A percentile compares a stretch with the other conserved stretches of the same genome.
These are phyloP conservation scores for Pseudogymnoascus sp. DNA, from an alignment of 2,329 filamentous ascomycete species.

Conservation along the genomic window DNA sequence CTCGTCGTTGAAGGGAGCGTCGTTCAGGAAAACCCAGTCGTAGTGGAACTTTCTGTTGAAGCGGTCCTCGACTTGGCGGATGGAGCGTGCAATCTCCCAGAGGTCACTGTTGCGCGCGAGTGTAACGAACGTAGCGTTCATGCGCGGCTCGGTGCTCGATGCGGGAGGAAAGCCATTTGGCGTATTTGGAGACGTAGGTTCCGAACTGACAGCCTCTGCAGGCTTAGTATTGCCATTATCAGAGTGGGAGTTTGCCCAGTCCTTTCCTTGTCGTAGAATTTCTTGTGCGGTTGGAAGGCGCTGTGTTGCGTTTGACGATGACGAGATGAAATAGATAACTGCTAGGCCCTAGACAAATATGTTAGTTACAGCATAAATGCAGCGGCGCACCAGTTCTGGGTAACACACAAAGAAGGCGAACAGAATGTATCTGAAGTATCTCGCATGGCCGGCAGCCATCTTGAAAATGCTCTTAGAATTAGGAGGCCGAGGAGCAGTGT, in stretches of 20 bases:
- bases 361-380: slow-evolving; percentile 3
- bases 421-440: slow-evolving; percentile 71
- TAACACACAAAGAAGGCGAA: slow-evolving; percentile 74
- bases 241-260: slow-evolving; percentile 16
- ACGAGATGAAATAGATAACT: slow-evolving; percentile 77
- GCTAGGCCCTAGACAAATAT: slow-evolving; percentile 48
- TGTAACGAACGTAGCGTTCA: slow-evolving; percentile 97
- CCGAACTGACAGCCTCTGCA: neutral
- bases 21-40: slow-evolving; percentile 99
- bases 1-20: slow-evolving; percentile 83
- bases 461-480: slow-evolving; percentile 12
- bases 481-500: neutral
- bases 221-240: neutral
- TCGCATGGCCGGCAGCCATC: slow-evolving; percentile 39
- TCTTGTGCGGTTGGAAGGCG: slow-evolving; percentile 30
- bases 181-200: slow-evolving; percentile 25
- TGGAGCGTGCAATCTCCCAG: slow-evolving; percentile 95
- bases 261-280: slow-evolving; percentile 23
- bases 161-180: slow-evolving; percentile 34
- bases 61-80: slow-evolving; percentile 92
- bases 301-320: slow-evolving; percentile 41
- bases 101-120: slow-evolving; percentile 88
- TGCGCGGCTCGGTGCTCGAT: slow-evolving; percentile 61
- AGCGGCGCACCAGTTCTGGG: neutral
- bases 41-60: slow-evolving; percentile 97